phyloP scores from a whole-genome alignment of 345 rosid species.

The Iberis pinnata region DNA sequence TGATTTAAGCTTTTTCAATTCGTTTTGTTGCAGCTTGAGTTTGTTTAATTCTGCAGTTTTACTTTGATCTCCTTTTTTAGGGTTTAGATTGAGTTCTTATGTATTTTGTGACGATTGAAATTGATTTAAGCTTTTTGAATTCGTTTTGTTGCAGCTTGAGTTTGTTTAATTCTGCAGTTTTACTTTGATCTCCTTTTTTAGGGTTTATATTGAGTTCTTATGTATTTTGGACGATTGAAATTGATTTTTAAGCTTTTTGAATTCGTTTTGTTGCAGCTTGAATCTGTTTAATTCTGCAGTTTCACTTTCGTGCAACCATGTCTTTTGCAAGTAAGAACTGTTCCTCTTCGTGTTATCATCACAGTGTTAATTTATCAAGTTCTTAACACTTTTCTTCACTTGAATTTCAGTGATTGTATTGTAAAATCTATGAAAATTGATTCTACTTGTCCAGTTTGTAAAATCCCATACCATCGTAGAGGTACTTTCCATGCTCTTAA shows the following conservation, averaged over 20 bases:
- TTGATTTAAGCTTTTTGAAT: background rate
- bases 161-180: constrained; percentile 55
- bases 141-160: constrained; percentile 53
- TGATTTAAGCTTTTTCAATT: background rate
- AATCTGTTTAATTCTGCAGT: constrained; percentile 61
- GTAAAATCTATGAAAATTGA: constrained; percentile 70
- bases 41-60: constrained; percentile 59
- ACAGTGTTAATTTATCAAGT: too few species aligned
- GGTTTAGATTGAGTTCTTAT: too few species aligned
- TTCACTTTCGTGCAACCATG: constrained; percentile 75
- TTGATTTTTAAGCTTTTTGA: background rate
- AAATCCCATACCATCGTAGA: constrained; percentile 66
- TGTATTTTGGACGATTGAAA: too few species aligned
- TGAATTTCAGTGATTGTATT: constrained; percentile 50
- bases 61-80: too few species aligned
- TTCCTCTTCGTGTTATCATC: background rate
- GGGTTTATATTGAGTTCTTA: too few species aligned
- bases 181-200: too few species aligned
- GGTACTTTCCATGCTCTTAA: constrained; percentile 32
- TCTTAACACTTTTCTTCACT: background rate
- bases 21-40: constrained; percentile 55
- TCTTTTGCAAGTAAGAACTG: constrained; percentile 74
- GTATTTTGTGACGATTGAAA: too few species aligned
- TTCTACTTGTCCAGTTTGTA: constrained; percentile 76
- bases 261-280: constrained; percentile 45